These are phyloP conservation scores for Trypanosomatidae sp. DNA, from an alignment of 208 protist species.

Conservation along the genomic window DNA sequence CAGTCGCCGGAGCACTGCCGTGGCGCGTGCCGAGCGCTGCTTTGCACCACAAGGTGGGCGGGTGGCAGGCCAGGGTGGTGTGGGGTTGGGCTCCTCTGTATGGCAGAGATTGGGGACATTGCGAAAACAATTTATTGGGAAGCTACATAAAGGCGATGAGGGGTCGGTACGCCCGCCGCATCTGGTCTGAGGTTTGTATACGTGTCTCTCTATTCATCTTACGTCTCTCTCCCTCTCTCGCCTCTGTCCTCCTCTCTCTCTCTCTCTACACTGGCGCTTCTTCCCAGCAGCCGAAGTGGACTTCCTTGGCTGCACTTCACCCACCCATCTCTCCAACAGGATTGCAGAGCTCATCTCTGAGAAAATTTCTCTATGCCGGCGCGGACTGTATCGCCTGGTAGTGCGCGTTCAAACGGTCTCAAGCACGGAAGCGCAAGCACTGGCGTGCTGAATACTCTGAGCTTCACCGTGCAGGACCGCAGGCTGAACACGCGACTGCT, in stretches of 20 bases:
- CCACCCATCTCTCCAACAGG: background rate
- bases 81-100: background rate
- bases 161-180: background rate
- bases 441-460: slow-evolving; percentile 8
- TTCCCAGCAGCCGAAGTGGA: background rate
- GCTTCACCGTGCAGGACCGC: slow-evolving; percentile 69
- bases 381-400: background rate
- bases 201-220: background rate
- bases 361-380: background rate
- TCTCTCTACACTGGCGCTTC: background rate
- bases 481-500: slow-evolving; percentile 59
- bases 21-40: background rate
- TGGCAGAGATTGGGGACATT: background rate
- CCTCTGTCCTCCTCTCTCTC: too few relatives aligned
- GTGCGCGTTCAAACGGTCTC: background rate
- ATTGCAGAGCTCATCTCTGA: too few relatives aligned
- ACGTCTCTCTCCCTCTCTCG: background rate
- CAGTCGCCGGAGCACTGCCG: background rate
- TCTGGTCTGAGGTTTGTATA: background rate
- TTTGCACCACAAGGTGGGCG: background rate
- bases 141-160: background rate
- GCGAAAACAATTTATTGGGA: background rate
- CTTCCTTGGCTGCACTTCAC: background rate
- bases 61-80: background rate
- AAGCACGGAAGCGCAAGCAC: slow-evolving; percentile 6